A percentile compares a stretch with the other conserved stretches of the same genome.
These are phyloP conservation scores for Nicotiana tomentosiformis DNA, from an alignment of 257 asterid genomes.

Conservation along the genomic window DNA sequence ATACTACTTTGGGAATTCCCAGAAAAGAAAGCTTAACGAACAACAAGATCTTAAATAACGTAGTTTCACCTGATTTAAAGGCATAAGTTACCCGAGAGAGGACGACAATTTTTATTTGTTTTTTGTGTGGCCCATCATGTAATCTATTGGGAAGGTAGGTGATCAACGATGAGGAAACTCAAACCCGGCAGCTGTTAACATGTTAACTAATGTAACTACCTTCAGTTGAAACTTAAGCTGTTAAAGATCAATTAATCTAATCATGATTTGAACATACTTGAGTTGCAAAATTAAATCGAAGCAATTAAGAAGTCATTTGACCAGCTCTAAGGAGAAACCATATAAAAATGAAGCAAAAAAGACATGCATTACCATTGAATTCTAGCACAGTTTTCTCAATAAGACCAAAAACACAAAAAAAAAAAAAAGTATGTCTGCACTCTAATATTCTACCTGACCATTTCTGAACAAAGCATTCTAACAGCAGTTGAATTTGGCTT, in stretches of 20 bases:
- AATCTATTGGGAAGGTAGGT: background rate
- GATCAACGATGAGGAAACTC: background rate
- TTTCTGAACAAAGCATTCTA: constrained; percentile 55
- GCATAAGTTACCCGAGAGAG: background rate
- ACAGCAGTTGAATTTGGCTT: constrained; percentile 84
- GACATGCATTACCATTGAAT: background rate
- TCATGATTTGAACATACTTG: background rate
- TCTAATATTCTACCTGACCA: constrained; percentile 64
- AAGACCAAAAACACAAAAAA: background rate
- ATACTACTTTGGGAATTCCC: background rate
- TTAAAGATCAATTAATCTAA: background rate
- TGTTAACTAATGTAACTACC: constrained; percentile 1
- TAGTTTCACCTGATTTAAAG: background rate
- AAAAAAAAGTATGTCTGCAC: background rate
- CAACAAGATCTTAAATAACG: background rate
- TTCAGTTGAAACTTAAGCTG: background rate
- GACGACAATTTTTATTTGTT: background rate
- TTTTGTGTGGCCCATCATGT: background rate
- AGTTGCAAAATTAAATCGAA: background rate
- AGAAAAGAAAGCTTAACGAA: background rate
- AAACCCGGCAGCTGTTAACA: background rate
- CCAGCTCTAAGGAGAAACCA: background rate
- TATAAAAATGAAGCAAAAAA: background rate
- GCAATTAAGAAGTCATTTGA: background rate
- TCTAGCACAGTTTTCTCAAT: background rate